phyloP scores from a whole-genome alignment of 768 basidiomycete species.

The Botryobasidium botryosum region DNA sequence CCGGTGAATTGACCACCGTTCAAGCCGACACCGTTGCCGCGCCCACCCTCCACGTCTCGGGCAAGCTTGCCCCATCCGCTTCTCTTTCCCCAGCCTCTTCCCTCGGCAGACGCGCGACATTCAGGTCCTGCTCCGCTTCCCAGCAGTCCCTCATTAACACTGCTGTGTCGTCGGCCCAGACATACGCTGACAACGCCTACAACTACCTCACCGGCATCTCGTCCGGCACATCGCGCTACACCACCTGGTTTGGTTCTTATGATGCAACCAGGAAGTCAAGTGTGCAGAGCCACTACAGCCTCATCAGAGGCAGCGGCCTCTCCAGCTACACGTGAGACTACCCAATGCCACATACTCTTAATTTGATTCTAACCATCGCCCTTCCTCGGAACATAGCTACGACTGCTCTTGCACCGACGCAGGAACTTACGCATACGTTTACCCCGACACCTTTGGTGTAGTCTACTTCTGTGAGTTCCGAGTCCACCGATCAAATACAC shows the following conservation, averaged over 20 bases:
- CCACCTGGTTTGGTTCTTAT: constrained; percentile 6
- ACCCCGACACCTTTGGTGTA: constrained; percentile 1
- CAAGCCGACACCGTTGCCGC: neutral
- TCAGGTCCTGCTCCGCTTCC: neutral
- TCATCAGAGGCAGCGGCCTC: neutral
- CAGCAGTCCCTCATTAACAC: neutral
- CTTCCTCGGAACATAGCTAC: no score
- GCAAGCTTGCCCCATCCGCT: neutral
- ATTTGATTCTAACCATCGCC: no score
- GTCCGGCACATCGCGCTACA: neutral
- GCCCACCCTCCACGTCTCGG: neutral
- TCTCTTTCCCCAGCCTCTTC: neutral
- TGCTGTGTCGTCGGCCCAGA: neutral
- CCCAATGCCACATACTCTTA: no score
- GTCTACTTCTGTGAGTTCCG: neutral
- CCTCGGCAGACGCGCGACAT: neutral
- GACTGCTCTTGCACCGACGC: constrained; percentile 9
- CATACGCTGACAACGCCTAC: neutral
- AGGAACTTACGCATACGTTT: constrained; percentile 10
- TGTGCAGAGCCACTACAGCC: neutral
- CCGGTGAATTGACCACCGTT: neutral
- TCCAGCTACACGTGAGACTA: constrained; percentile 6
- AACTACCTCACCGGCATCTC: neutral
- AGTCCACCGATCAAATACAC: neutral
- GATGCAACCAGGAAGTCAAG: neutral